Evolutionary conservation across 208 protist genomes (phyloP), one percentile per base, ranked within the genome.

Genomic region (Crithidia fasciculata): DNA sequence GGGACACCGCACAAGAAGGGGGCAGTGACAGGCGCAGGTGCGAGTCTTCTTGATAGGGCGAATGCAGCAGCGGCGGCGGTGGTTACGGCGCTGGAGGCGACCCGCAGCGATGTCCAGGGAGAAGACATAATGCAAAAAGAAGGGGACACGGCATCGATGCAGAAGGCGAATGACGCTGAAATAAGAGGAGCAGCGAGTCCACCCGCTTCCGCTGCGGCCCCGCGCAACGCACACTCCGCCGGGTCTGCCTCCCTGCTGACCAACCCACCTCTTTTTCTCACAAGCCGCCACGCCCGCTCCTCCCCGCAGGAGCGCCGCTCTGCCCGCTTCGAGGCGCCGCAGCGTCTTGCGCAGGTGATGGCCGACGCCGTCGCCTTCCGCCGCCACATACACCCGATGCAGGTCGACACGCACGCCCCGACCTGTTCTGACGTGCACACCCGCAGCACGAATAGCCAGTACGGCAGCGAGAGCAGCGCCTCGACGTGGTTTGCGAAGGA

Each of bases 351-450:
- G 4, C 37, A 7, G 2, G 75, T 81, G 9, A 72, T 79, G 75
- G 68, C 67, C n/a, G 75, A 81, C 10, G 80, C 80, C 10, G 47
- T 45, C 8, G 68, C 59, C 12, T 85, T 76, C 40, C 75, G 80
- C 16, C 64, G 36, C 39, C 74, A 72, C 68, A 12, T 59, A 15
- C 74, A 71, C 44, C 59, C 69, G 8, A 16, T 64, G 65, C 66
- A 71, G 59, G 19, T 58, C 0, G 64, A 81, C 63, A 70, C 59
- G 2, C 57, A 18, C 54, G 68, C 74, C 8, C 74, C 74, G 50
- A 45, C 74, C 8, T 74, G 74, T 43, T 67, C 68, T 13, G 67
- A 71, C 36, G 68, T 71, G 37, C 61, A 60, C 68, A 28, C 67
- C 19, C 67, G 36, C 52, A 70, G 74, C 55, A 56, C 53, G 7